phyloP scores from a whole-genome alignment of 2,329 filamentous ascomycete genomes.

The Trematosphaeria pertusa region DNA sequence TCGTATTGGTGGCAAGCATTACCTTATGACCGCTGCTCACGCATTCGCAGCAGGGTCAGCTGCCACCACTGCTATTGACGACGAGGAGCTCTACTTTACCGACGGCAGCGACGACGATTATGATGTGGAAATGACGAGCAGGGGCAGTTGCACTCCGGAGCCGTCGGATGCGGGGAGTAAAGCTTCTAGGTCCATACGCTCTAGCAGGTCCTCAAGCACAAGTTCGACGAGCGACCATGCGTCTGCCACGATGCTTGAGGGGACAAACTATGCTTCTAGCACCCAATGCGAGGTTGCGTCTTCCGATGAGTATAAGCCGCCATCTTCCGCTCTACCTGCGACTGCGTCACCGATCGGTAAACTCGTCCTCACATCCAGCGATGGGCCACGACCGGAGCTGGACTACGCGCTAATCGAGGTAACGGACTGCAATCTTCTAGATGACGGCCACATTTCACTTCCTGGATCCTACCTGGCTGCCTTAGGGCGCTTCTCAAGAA shows the following conservation, averaged over 20 bases:
- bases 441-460: not conserved
- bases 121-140: conserved; percentile 8
- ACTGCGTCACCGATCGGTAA: not conserved
- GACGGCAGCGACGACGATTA: conserved; percentile 12
- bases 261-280: no score
- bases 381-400: conserved; percentile 5
- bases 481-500: not conserved
- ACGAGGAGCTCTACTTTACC: conserved; percentile 12
- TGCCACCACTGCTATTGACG: not conserved
- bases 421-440: not conserved
- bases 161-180: not conserved
- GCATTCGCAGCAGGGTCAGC: conserved; percentile 3
- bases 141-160: conserved; percentile 6
- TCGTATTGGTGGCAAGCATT: conserved; percentile 1
- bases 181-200: not conserved
- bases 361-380: conserved; percentile 3
- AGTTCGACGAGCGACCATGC: not conserved
- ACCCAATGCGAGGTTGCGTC: not conserved
- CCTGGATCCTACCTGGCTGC: not conserved
- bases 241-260: no score
- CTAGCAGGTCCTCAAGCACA: not conserved
- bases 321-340: not conserved
- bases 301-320: not conserved
- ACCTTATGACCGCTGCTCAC: conserved; percentile 13
- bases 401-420: conserved; percentile 14